Percentiles rank a stretch among this genome's conserved stretches.
phyloP scores from a whole-genome alignment of 2,329 filamentous ascomycete genomes.

The Chrysosporium keratinophilum region DNA sequence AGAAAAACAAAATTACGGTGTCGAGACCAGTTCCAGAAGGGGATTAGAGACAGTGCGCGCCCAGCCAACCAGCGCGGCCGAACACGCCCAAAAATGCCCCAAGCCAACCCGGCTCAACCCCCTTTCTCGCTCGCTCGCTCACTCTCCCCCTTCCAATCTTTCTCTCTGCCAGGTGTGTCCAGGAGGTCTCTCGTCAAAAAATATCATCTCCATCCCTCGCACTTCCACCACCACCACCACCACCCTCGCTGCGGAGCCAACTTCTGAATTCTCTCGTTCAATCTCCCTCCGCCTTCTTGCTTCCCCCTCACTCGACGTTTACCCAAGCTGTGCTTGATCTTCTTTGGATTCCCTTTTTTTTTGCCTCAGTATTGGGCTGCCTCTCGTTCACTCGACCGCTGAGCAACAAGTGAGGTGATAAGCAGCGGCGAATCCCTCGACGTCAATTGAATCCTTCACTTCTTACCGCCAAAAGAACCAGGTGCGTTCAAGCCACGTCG shows the following conservation, averaged over 20 bases:
- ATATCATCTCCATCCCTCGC: not conserved
- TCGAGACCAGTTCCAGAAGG: not conserved
- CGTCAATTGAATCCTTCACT: conserved; percentile 1
- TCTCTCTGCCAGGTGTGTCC: not conserved
- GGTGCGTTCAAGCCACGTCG: not conserved
- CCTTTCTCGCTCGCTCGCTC: not conserved
- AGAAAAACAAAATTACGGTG: conserved; percentile 1
- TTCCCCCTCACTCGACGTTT: conserved; percentile 21
- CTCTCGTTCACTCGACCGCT: conserved; percentile 5
- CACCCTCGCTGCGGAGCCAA: conserved; percentile 5
- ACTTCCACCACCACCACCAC: not conserved
- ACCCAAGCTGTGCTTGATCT: conserved; percentile 21
- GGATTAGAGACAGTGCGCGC: not conserved
- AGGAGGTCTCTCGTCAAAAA: conserved; percentile 2
- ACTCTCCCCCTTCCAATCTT: not conserved
- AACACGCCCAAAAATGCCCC: not conserved
- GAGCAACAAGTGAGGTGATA: conserved; percentile 1
- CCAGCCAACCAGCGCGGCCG: not conserved
- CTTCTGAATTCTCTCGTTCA: conserved; percentile 12
- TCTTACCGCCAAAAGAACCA: not conserved
- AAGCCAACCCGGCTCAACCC: not conserved
- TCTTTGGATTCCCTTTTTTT: conserved; percentile 17
- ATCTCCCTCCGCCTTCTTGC: conserved; percentile 11
- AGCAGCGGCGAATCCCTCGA: not conserved
- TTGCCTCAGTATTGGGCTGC: conserved; percentile 10